Evolutionary conservation across 441 rosid species (phyloP).

Genomic region (Geranium incanum): DNA sequence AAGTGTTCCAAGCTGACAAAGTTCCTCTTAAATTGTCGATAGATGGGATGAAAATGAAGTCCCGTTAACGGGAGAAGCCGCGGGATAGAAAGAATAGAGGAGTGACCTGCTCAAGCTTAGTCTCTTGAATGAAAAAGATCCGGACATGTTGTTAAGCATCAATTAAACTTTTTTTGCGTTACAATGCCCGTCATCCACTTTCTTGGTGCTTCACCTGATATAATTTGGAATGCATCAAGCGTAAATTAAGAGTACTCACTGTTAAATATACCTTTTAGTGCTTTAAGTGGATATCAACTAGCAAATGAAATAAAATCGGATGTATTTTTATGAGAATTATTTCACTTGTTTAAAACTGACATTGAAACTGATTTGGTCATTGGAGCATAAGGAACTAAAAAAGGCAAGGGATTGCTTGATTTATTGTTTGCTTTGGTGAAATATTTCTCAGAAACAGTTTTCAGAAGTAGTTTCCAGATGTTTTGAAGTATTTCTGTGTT

Average conservation of each 20-base stretch:
- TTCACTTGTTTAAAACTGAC: background rate
- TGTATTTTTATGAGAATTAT: background rate
- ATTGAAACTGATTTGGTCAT: background rate
- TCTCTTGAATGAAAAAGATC: too few species aligned
- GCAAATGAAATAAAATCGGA: background rate
- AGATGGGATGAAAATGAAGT: too few species aligned
- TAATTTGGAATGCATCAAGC: background rate
- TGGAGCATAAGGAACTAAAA: background rate
- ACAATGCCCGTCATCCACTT: conserved; percentile 6
- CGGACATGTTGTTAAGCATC: background rate
- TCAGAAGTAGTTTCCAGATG: background rate
- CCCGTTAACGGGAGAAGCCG: too few species aligned
- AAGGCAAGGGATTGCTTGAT: background rate
- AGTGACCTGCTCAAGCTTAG: too few species aligned
- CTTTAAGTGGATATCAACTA: background rate
- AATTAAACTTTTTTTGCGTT: background rate
- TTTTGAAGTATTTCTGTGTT: background rate
- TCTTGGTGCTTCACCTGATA: background rate
- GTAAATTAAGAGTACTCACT: background rate
- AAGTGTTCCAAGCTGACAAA: too few species aligned
- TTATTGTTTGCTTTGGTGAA: background rate
- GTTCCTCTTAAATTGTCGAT: too few species aligned
- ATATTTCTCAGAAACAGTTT: background rate
- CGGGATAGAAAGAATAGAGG: too few species aligned
- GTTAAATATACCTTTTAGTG: background rate